Base-by-base conservation (phyloP, 306 rosid genomes). In the Mimosa pudica region DNA sequence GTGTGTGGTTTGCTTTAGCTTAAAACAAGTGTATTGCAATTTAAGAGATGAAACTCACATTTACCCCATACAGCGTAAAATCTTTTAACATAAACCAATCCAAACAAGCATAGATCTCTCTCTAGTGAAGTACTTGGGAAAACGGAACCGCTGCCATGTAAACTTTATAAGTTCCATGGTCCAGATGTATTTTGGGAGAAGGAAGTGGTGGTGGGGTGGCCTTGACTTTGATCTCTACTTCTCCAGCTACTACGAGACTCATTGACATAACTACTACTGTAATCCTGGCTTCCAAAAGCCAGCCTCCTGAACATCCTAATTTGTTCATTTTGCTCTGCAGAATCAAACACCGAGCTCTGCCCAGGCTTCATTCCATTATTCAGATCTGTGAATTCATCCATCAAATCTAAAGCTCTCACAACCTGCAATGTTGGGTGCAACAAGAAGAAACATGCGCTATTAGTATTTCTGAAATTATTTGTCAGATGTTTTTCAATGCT, bases 311-410 rank as follows among this genome's bases (percentile, higher is more conserved):
- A 91, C 94, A 92, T 90, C 87, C 87, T 91, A 67, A 93, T 95
- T 65, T 95, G 93, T 33, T 91, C 98, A 70, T 92, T 87, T 49
- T 96, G 99, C 46, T 91, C 79, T 10, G 90, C 92, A 5, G 92
- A 90, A 83, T 91, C 84, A 46, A 86, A 90, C 41, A 88, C 86
- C 77, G 92, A 97, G 76, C 99, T 96, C 78, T 96, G 92, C 51
- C 99, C 97, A 2, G 98, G 99, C 83, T 82, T 96, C 88, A 96
- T 79, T 82, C 99, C 99, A 48, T 96, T 96, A 42, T 80, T 90
- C 61, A 96, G 96, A 85, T 93, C 99, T 0, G 88, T n/a, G 66
- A 81, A 3, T 77, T 96, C 98, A 70, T 91, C 91, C 51, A 96
- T 48, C 69, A 96, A 87, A 82, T 90, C 98, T 12, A 93, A 87